These are phyloP conservation scores for Suillus brevipes DNA, from an alignment of 768 basidiomycete species.

Conservation along the genomic window DNA sequence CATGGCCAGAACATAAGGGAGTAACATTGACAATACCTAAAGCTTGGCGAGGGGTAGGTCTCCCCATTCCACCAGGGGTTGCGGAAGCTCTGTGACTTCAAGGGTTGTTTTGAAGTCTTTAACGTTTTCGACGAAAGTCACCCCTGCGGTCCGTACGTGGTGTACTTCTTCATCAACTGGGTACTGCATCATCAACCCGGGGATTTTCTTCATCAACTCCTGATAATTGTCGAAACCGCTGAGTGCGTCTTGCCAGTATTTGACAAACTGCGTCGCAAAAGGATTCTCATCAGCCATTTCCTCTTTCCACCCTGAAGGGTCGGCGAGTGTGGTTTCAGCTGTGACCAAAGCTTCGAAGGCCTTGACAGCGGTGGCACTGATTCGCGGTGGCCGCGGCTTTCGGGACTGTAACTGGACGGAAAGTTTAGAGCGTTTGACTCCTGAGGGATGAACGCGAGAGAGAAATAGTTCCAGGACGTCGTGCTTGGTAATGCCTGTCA, in stretches of 20 bases:
- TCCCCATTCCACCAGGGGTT: constrained; percentile 71
- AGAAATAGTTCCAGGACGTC: constrained; percentile 76
- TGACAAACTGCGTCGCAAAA: constrained; percentile 55
- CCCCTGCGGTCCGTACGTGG: constrained; percentile 45
- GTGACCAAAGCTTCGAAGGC: constrained; percentile 60
- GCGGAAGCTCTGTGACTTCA: constrained; percentile 53
- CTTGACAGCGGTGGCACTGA: constrained; percentile 63
- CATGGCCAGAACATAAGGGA: background rate
- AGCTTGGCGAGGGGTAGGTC: constrained; percentile 66
- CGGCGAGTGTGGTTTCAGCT: constrained; percentile 47
- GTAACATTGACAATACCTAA: constrained; percentile 29
- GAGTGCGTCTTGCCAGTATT: constrained; percentile 56
- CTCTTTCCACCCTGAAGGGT: constrained; percentile 52
- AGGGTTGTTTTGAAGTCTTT: constrained; percentile 65
- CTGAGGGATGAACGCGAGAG: constrained; percentile 66
- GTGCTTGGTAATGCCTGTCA: constrained; percentile 67
- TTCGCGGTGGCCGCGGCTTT: constrained; percentile 55
- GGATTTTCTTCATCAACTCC: constrained; percentile 52
- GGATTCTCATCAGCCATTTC: constrained; percentile 58
- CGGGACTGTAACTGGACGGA: constrained; percentile 81
- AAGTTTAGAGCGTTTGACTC: constrained; percentile 72
- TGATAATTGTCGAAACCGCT: constrained; percentile 39
- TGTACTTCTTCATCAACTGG: constrained; percentile 56
- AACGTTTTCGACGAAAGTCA: constrained; percentile 64
- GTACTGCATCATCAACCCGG: constrained; percentile 53